Conservation (phyloP, 257 asterid genomes). For the Gentiana straminea region DNA sequence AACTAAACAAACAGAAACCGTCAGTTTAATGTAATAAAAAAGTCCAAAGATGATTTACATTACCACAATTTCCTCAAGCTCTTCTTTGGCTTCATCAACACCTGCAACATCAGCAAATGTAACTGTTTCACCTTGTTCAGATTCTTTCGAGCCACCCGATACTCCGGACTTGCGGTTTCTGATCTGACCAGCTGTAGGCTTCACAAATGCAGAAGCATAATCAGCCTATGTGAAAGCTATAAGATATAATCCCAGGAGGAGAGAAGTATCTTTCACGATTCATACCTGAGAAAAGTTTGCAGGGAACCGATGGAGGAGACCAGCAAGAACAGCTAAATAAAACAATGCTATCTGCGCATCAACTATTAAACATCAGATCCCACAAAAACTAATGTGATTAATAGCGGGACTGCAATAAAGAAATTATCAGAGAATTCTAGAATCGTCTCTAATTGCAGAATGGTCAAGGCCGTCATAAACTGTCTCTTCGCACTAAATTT, state of each 20-base stretch:
- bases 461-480: neutral
- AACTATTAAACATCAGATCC: slow-evolving; percentile 13
- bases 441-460: neutral
- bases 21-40: slow-evolving; percentile 3
- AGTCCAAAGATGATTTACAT: slow-evolving; percentile 12
- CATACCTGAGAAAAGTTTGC: slow-evolving; percentile 85
- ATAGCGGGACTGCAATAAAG: neutral
- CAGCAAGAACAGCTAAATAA: slow-evolving; percentile 86
- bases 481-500: neutral
- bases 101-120: slow-evolving; percentile 99
- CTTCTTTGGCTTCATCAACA: slow-evolving; percentile 99
- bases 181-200: slow-evolving; percentile 84
- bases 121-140: slow-evolving; percentile 81
- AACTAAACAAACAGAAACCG: slow-evolving; percentile 1
- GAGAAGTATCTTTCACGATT: slow-evolving; percentile 4
- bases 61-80: slow-evolving; percentile 98
- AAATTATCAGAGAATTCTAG: neutral
- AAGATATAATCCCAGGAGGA: slow-evolving; percentile 6
- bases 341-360: slow-evolving; percentile 70
- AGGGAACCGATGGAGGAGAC: slow-evolving; percentile 93
- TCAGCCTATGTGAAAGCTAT: neutral
- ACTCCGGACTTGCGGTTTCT: slow-evolving; percentile 78
- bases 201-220: slow-evolving; percentile 17
- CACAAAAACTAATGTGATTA: neutral
- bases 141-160: slow-evolving; percentile 58